These are phyloP conservation scores for Coemansia sp. DNA, from an alignment of 371 early-diverging fungal species.

Conservation along the genomic window DNA sequence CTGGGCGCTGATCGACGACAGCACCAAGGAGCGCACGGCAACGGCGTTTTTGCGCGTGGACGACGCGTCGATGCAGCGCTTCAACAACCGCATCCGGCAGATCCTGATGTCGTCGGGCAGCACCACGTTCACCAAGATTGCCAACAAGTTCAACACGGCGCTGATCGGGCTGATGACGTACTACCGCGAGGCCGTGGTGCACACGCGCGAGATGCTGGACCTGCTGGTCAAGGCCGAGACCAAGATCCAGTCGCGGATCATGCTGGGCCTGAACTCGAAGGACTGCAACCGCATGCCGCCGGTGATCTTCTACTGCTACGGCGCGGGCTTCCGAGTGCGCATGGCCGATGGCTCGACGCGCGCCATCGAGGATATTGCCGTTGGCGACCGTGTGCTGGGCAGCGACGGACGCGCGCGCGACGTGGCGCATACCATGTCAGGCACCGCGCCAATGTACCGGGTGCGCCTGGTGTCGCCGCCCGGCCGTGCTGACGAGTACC, in stretches of 20 bases:
- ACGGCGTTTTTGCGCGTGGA: slow-evolving; percentile 95
- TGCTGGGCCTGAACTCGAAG: slow-evolving; percentile 98
- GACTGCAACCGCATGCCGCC: slow-evolving; percentile 99
- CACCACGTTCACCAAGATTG: slow-evolving; percentile 98
- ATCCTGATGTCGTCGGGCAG: slow-evolving; percentile 97
- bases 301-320: slow-evolving; percentile 78
- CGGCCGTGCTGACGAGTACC: slow-evolving; percentile 3
- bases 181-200: slow-evolving; percentile 97
- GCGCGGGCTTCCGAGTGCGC: slow-evolving; percentile 44
- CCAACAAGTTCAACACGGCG: slow-evolving; percentile 96
- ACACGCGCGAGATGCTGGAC: slow-evolving; percentile 95
- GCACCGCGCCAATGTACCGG: slow-evolving; percentile 37
- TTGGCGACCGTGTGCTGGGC: slow-evolving; percentile 48
- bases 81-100: slow-evolving; percentile 96
- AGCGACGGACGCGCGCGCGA: slow-evolving; percentile 35
- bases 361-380: slow-evolving; percentile 29
- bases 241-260: slow-evolving; percentile 98
- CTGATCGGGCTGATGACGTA: slow-evolving; percentile 97
- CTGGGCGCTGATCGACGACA: slow-evolving; percentile 96
- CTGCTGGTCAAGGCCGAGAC: slow-evolving; percentile 95
- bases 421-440: slow-evolving; percentile 28
- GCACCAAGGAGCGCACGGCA: slow-evolving; percentile 96
- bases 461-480: slow-evolving; percentile 22
- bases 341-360: slow-evolving; percentile 50
- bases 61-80: slow-evolving; percentile 86